Evolutionary conservation across 2,329 filamentous ascomycete species (phyloP).

Genomic region (Fusarium udum): DNA sequence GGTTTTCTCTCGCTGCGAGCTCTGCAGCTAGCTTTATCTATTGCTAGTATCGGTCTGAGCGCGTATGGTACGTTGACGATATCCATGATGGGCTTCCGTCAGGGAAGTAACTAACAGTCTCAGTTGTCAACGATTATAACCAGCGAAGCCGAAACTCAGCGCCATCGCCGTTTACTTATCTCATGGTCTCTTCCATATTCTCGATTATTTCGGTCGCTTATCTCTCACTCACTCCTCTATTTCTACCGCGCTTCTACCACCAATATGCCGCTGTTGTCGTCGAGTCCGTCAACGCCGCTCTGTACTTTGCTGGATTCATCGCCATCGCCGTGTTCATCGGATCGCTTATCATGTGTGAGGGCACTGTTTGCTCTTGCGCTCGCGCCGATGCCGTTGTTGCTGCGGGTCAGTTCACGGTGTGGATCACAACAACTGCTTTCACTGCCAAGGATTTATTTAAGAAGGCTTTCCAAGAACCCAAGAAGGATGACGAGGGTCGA

Average conservation of each 20-base stretch:
- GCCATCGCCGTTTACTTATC: conserved; percentile 67
- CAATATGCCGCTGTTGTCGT: conserved; percentile 59
- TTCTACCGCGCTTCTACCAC: conserved; percentile 56
- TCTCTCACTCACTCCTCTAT: conserved; percentile 60
- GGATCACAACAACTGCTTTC: conserved; percentile 60
- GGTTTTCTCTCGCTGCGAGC: conserved; percentile 33
- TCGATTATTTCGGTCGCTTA: conserved; percentile 65
- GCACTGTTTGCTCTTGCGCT: conserved; percentile 64
- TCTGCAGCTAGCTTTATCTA: conserved; percentile 37
- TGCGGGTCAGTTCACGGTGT: conserved; percentile 62
- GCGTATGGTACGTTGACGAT: conserved; percentile 33
- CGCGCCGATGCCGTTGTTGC: conserved; percentile 65
- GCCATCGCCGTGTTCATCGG: conserved; percentile 66
- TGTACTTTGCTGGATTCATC: conserved; percentile 69
- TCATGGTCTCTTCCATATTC: conserved; percentile 64
- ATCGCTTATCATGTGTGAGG: conserved; percentile 65
- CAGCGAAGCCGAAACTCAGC: conserved; percentile 60
- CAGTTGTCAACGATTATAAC: conserved; percentile 70
- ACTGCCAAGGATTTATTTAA: conserved; percentile 59
- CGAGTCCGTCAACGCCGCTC: conserved; percentile 62
- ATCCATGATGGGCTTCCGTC: background rate
- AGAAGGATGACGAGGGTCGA: conserved; percentile 35
- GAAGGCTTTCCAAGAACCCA: conserved; percentile 48
- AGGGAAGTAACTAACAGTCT: conserved; percentile 6
- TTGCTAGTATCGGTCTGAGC: conserved; percentile 40